Evolutionary conservation across 805 yeast species (phyloP).

Genomic region (Cyberlindnera suaveolens): DNA sequence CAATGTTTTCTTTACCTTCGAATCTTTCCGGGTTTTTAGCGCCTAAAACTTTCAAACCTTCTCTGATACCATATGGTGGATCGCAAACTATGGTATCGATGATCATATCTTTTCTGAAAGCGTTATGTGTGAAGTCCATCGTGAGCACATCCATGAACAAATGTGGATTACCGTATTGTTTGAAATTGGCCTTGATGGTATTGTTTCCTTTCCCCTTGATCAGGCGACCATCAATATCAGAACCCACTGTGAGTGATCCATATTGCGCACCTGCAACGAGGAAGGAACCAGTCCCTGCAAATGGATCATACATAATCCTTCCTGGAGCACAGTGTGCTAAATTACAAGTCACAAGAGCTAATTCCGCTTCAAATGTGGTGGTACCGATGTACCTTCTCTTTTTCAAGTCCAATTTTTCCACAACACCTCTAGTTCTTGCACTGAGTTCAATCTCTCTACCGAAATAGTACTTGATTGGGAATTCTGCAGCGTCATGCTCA

Average conservation of each 20-base stretch:
- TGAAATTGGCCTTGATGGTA: slow-evolving; percentile 59
- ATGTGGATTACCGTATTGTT: slow-evolving; percentile 56
- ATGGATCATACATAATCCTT: slow-evolving; percentile 82
- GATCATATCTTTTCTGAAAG: slow-evolving; percentile 53
- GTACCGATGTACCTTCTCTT: slow-evolving; percentile 88
- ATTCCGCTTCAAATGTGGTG: slow-evolving; percentile 93
- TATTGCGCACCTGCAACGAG: slow-evolving; percentile 80
- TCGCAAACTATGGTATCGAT: slow-evolving; percentile 88
- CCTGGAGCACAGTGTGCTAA: slow-evolving; percentile 68
- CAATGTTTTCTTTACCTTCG: slow-evolving; percentile 62
- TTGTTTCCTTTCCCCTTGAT: slow-evolving; percentile 61
- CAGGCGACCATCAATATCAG: slow-evolving; percentile 86
- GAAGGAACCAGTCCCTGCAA: slow-evolving; percentile 95
- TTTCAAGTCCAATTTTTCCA: slow-evolving; percentile 77
- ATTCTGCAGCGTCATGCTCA: slow-evolving; percentile 33
- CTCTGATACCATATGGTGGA: slow-evolving; percentile 97
- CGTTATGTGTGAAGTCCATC: slow-evolving; percentile 93
- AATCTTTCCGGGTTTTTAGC: slow-evolving; percentile 64
- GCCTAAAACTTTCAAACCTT: slow-evolving; percentile 90
- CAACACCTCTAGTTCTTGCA: slow-evolving; percentile 53
- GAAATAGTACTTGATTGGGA: slow-evolving; percentile 59
- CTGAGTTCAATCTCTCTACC: slow-evolving; percentile 65
- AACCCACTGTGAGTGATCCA: slow-evolving; percentile 77
- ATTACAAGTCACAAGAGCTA: slow-evolving; percentile 82
- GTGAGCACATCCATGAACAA: slow-evolving; percentile 70